Evolutionary conservation across 495 filamentous ascomycete species (phyloP).

Genomic region (Cenococcum geophilum): DNA sequence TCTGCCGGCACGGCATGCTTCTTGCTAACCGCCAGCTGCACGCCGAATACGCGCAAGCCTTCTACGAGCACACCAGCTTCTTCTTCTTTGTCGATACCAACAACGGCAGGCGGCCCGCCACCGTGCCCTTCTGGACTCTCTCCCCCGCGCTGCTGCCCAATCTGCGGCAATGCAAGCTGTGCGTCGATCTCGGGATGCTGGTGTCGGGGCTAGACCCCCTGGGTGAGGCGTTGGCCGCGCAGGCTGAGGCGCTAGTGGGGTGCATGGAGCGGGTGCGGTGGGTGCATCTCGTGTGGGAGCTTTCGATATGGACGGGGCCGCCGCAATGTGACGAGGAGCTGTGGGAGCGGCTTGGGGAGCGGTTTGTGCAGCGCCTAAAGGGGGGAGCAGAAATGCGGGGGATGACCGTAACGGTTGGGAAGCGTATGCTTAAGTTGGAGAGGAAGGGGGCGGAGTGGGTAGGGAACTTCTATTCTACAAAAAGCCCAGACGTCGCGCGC

Average conservation of each 20-base stretch:
- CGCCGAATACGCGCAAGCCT: constrained; percentile 14
- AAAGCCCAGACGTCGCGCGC: too few species aligned
- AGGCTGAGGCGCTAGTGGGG: too few species aligned
- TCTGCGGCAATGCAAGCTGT: constrained; percentile 19
- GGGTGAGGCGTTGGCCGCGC: too few species aligned
- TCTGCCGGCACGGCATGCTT: constrained; percentile 15
- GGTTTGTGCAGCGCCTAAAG: constrained; percentile 2
- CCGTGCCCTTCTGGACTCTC: constrained; percentile 13
- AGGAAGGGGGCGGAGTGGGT: neutral
- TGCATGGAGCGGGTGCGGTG: too few species aligned
- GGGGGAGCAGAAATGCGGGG: constrained; percentile 7
- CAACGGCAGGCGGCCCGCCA: constrained; percentile 10
- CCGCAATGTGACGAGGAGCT: neutral
- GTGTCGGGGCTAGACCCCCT: too few species aligned
- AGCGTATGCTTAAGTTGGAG: neutral
- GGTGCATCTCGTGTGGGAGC: too few species aligned
- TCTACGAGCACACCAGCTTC: constrained; percentile 24
- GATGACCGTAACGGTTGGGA: constrained; percentile 10
- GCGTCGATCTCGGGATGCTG: constrained; percentile 17
- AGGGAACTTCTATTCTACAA: too few species aligned
- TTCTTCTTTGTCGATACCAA: constrained; percentile 13
- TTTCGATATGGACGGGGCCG: too few species aligned
- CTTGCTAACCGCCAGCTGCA: too few species aligned
- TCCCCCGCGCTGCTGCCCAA: constrained; percentile 1
- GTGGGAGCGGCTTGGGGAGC: too few species aligned